These are phyloP conservation scores for Musa balbisiana DNA, from an alignment of 202 grass and related monocot genomes.

Conservation along the genomic window DNA sequence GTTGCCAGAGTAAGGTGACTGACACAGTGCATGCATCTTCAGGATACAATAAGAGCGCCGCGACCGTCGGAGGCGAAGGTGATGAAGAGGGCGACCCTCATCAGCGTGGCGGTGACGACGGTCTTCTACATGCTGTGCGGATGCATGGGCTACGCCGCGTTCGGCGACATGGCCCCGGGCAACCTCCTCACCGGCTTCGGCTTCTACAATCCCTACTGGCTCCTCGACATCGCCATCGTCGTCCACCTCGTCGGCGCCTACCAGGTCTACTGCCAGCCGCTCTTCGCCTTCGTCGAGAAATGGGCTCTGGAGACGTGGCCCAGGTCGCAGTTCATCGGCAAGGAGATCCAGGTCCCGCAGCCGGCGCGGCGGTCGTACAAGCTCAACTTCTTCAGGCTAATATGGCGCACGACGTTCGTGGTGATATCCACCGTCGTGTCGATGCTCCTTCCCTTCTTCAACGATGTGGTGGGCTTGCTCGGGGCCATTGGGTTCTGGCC, in stretches of 20 bases:
- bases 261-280: constrained; percentile 69
- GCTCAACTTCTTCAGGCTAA: not conserved
- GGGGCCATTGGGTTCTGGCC: not conserved
- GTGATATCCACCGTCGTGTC: not conserved
- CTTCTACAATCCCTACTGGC: constrained; percentile 74
- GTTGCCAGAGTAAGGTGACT: not conserved
- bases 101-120: constrained; percentile 69
- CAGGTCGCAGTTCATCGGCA: not conserved
- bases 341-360: too few relatives aligned
- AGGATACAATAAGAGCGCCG: constrained; percentile 67
- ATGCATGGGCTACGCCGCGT: constrained; percentile 78
- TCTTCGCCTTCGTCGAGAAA: constrained; percentile 86
- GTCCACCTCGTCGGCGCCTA: constrained; percentile 86
- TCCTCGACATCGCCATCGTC: constrained; percentile 73
- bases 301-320: constrained; percentile 23
- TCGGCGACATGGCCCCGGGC: constrained; percentile 61
- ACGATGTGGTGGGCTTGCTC: not conserved
- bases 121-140: constrained; percentile 81
- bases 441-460: constrained; percentile 9
- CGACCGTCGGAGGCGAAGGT: constrained; percentile 68
- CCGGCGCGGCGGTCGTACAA: too few relatives aligned
- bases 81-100: constrained; percentile 77
- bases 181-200: constrained; percentile 73
- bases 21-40: not conserved
- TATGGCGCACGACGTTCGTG: not conserved